These are phyloP conservation scores for Amanita subjunquillea DNA, from an alignment of 768 basidiomycete genomes.

Conservation along the genomic window DNA sequence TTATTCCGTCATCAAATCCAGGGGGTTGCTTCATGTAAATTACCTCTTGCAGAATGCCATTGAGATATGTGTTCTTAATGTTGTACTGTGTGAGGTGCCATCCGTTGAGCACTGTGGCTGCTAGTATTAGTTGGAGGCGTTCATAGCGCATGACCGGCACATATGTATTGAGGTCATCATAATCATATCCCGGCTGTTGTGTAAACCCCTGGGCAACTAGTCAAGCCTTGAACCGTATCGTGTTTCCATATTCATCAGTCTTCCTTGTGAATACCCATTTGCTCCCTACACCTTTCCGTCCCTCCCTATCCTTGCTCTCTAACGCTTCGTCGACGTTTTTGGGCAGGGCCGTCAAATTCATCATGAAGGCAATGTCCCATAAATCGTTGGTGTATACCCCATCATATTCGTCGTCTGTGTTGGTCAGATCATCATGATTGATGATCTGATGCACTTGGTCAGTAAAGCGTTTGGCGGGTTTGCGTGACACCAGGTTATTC, in stretches of 20 bases:
- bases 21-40: neutral
- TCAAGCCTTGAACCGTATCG: neutral
- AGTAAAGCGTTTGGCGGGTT: too few species aligned
- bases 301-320: too few species aligned
- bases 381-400: too few species aligned
- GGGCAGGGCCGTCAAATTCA: too few species aligned
- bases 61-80: neutral
- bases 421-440: too few species aligned
- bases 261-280: neutral
- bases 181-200: neutral
- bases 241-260: too few species aligned
- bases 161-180: neutral
- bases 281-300: neutral
- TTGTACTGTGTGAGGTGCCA: too few species aligned
- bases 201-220: neutral
- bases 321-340: too few species aligned
- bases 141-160: neutral
- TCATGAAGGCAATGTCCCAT: too few species aligned
- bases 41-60: neutral
- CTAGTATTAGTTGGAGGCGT: neutral
- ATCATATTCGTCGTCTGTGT: too few species aligned
- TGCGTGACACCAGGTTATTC: too few species aligned
- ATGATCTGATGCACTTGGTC: too few species aligned
- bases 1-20: neutral
- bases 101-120: neutral